Conservation (phyloP, 352 stramenopile species). For the Pythium vanterpoolii region DNA sequence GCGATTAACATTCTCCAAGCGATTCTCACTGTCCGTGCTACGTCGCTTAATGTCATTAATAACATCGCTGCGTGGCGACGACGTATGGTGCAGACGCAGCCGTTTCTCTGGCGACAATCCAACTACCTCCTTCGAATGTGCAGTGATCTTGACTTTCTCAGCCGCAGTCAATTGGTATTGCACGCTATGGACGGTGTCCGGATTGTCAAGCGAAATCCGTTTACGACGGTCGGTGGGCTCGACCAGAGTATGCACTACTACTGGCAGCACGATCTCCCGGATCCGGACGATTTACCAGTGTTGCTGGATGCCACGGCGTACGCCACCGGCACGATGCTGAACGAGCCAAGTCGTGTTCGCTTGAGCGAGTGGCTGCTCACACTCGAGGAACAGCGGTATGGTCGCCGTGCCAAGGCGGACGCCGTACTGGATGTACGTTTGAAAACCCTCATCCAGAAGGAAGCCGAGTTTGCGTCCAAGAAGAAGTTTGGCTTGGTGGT, state of each 20-base stretch:
- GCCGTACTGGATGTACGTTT: conserved; percentile 37
- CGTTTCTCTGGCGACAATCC: conserved; percentile 54
- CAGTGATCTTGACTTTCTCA: conserved; percentile 71
- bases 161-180: conserved; percentile 51
- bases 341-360: conserved; percentile 44
- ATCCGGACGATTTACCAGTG: conserved; percentile 51
- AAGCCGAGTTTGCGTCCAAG: conserved; percentile 59
- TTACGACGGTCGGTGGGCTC: conserved; percentile 65
- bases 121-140: conserved; percentile 76
- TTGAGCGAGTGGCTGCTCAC: conserved; percentile 57
- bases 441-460: conserved; percentile 50
- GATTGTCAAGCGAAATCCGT: conserved; percentile 58
- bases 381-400: conserved; percentile 51
- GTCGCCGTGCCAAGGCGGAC: conserved; percentile 33
- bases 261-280: conserved; percentile 51
- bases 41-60: conserved; percentile 54
- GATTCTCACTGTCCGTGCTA: conserved; percentile 41
- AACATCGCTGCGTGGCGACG: conserved; percentile 57
- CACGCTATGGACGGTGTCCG: conserved; percentile 55
- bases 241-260: conserved; percentile 56
- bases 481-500: conserved; percentile 34
- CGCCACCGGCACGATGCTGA: conserved; percentile 28
- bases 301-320: conserved; percentile 57
- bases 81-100: conserved; percentile 50
- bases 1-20: conserved; percentile 41